Percentiles rank a stretch among this genome's conserved stretches.
Evolutionary conservation across 192 early-diverging fungal species (phyloP).

Genomic region (Chytriomyces sp.): DNA sequence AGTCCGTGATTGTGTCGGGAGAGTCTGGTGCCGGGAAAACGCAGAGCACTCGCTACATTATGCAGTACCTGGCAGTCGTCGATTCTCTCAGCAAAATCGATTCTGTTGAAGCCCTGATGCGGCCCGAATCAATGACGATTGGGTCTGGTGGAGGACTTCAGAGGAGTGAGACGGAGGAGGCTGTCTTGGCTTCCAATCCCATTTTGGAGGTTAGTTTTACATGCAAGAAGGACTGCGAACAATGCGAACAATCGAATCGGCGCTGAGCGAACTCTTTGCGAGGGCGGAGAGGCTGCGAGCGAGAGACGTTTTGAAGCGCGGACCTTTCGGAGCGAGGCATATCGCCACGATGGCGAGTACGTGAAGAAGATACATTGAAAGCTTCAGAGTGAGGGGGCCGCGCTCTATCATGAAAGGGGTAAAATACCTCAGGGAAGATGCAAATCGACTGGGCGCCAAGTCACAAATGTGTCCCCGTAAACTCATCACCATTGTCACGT

Average conservation of each 20-base stretch:
- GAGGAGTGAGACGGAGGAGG: conserved; percentile 36
- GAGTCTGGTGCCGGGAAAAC: conserved; percentile 96
- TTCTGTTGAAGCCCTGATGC: conserved; percentile 8
- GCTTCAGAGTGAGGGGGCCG: too few relatives aligned
- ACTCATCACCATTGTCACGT: conserved; percentile 31
- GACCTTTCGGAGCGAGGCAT: too few relatives aligned
- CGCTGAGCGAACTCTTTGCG: too few relatives aligned
- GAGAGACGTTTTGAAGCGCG: too few relatives aligned
- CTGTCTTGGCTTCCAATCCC: conserved; percentile 77
- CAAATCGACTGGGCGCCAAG: too few relatives aligned
- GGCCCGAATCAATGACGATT: conserved; percentile 21
- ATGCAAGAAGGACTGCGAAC: too few relatives aligned
- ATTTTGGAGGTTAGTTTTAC: conserved; percentile 82
- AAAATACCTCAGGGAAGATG: too few relatives aligned
- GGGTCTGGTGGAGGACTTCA: not conserved
- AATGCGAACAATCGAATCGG: too few relatives aligned
- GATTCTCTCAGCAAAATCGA: conserved; percentile 29
- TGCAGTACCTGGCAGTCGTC: conserved; percentile 76
- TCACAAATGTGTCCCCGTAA: conserved; percentile 11
- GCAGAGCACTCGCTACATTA: conserved; percentile 84
- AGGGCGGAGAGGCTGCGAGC: too few relatives aligned
- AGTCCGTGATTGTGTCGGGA: conserved; percentile 91
- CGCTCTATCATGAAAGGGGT: too few relatives aligned
- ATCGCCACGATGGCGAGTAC: too few relatives aligned
- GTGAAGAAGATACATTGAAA: too few relatives aligned